Evolutionary conservation across 129 eudicot genomes (phyloP), one percentile per base, ranked within the genome.

Genomic region (Centella asiatica): DNA sequence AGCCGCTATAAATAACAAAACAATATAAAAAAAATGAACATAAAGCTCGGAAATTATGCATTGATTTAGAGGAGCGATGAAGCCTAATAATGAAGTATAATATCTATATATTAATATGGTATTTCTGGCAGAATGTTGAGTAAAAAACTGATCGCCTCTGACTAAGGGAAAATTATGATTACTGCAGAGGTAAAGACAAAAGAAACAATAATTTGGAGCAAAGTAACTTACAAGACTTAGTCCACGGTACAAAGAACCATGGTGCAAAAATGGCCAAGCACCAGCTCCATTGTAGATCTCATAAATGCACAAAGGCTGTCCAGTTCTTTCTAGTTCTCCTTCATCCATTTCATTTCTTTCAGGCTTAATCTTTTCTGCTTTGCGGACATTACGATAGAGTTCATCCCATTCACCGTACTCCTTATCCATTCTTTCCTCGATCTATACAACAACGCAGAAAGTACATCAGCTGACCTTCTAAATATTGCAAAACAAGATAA

Each of bases 201-300:
- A 47, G 50, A 33, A 2, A 12, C 25, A 34, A 32, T 46, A 24
- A 29, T 36, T 25, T 20, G 62, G 39, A 24, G 45, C 22, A 67
- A 42, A 58, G 60, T 26, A 76, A 74, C 96, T 84, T 69, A 92
- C 98, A 37, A 92, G 90, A 72, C 96, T 92, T 71, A 87, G 69
- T 48, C 98, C 98, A 74, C 98, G 98, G 65, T 92, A 92, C 64
- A 87, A 67, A 36, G 98, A 92, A 74, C 98, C 98, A 80, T 92
- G 96, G 85, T 92, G 98, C 64, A 92, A 74, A 74, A 87, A 87
- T 47, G 94, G 90, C 98, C 98, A 92, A 61, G 90, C 88, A 36
- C 98, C 98, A 27, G 96, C 85, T 73, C 98, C 96, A 53, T 68
- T 65, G 58, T 92, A 92, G 39, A 87, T 77, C 78, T 92, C 98